phyloP scores from a whole-genome alignment of 73 alveolate species.

The Blepharisma stoltei region DNA sequence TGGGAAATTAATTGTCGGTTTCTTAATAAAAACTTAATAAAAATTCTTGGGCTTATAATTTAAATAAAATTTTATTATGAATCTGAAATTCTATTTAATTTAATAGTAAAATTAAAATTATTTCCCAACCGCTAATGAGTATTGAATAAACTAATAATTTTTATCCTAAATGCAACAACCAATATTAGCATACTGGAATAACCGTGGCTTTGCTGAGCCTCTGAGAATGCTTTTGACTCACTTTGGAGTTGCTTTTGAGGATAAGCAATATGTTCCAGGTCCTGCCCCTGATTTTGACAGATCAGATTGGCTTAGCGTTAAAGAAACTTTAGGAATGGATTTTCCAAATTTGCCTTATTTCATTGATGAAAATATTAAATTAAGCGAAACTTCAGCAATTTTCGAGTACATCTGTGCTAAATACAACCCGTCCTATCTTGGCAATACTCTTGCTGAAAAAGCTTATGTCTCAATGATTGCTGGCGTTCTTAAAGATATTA shows the following conservation, averaged over 20 bases:
- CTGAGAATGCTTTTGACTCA: slow-evolving; percentile 36
- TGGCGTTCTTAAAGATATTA: slow-evolving; percentile 37
- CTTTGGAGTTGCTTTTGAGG: slow-evolving; percentile 37
- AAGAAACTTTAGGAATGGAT: slow-evolving; percentile 19
- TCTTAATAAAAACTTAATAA: too few species aligned
- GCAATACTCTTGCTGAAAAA: slow-evolving; percentile 36
- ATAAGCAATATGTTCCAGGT: slow-evolving; percentile 26
- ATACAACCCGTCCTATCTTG: slow-evolving; percentile 33
- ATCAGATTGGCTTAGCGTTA: slow-evolving; percentile 27
- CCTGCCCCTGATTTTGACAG: slow-evolving; percentile 38
- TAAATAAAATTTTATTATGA: too few species aligned
- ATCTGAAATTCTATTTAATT: too few species aligned
- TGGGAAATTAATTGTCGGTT: too few species aligned
- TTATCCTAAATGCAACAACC: not conserved
- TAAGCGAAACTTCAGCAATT: slow-evolving; percentile 41
- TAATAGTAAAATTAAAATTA: too few species aligned
- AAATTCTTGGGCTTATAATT: too few species aligned
- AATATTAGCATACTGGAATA: slow-evolving; percentile 45
- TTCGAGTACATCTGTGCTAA: slow-evolving; percentile 37
- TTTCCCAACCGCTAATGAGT: too few species aligned
- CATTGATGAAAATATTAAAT: slow-evolving; percentile 35
- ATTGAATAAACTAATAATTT: too few species aligned
- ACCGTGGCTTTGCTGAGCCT: slow-evolving; percentile 48
- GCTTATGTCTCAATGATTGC: slow-evolving; percentile 16
- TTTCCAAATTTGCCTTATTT: slow-evolving; percentile 46